Evolutionary conservation across 169 alveolate genomes (phyloP).

Genomic region (Plasmodium gonderi): DNA sequence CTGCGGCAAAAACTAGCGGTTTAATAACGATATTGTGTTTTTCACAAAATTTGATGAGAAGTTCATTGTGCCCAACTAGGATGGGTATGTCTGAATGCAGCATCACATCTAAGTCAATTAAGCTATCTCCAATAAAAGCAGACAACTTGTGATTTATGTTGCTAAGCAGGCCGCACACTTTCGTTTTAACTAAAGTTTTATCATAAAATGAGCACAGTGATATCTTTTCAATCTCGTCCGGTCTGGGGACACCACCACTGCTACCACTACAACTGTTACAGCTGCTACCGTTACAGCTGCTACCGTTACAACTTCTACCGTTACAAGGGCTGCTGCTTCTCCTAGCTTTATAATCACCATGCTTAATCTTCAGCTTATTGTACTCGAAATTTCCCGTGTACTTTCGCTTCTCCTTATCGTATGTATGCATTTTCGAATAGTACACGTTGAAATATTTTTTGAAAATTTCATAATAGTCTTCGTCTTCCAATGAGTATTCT

Average conservation of each 20-base stretch:
- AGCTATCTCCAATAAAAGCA: slow-evolving; percentile 68
- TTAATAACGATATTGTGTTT: slow-evolving; percentile 57
- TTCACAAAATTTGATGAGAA: slow-evolving; percentile 19
- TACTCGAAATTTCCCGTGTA: slow-evolving; percentile 37
- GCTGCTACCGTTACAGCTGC: no score
- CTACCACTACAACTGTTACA: neutral
- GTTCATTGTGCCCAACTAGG: slow-evolving; percentile 11
- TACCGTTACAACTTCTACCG: neutral
- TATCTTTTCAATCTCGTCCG: neutral
- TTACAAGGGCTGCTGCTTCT: no score
- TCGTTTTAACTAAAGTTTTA: slow-evolving; percentile 16
- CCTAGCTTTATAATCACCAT: neutral
- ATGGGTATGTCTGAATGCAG: slow-evolving; percentile 36
- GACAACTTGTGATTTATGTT: slow-evolving; percentile 26
- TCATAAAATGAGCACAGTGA: slow-evolving; percentile 27
- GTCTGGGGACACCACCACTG: neutral
- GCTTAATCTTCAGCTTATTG: slow-evolving; percentile 26
- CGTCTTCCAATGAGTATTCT: no score
- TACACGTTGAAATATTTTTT: slow-evolving; percentile 48
- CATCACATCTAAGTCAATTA: slow-evolving; percentile 51
- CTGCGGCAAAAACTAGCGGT: slow-evolving; percentile 62
- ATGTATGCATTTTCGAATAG: slow-evolving; percentile 31
- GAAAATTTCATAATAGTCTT: slow-evolving; percentile 1
- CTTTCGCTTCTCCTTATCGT: slow-evolving; percentile 22
- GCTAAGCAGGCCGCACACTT: slow-evolving; percentile 1